These are phyloP conservation scores for Castanospermum australe DNA, from an alignment of 306 rosid genomes.

Conservation along the genomic window DNA sequence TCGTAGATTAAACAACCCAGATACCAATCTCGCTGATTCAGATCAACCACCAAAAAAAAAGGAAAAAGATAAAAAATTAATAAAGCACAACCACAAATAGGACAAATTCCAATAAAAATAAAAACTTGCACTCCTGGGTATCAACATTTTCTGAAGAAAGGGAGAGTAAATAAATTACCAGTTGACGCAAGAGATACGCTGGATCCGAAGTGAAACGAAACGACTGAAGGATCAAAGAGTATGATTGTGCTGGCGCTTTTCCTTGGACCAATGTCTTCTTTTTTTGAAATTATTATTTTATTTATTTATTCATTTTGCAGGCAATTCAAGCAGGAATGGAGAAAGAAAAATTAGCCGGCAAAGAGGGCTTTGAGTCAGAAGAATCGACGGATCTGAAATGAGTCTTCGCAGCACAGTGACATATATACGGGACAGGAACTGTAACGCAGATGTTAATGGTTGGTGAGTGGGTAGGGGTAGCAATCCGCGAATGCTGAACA, in stretches of 20 bases:
- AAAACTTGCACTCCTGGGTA: neutral
- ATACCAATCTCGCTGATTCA: slow-evolving; percentile 24
- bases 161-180: slow-evolving; percentile 36
- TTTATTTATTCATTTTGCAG: neutral
- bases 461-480: neutral
- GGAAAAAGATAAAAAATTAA: neutral
- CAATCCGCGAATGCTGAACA: neutral
- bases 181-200: slow-evolving; percentile 5
- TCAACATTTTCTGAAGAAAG: neutral
- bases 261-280: neutral
- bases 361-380: slow-evolving; percentile 21
- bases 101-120: neutral
- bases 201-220: neutral
- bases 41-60: slow-evolving; percentile 11
- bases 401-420: slow-evolving; percentile 14
- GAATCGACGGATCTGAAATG: slow-evolving; percentile 41
- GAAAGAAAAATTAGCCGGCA: neutral
- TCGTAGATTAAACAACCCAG: slow-evolving; percentile 12
- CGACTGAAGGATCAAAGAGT: slow-evolving; percentile 6
- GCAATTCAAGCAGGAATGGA: slow-evolving; percentile 15
- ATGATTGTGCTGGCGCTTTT: neutral
- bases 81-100: neutral
- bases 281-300: neutral
- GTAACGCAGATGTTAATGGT: too few relatives aligned
- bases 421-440: slow-evolving; percentile 3